Conservation (phyloP, 2,329 filamentous ascomycete genomes). For the Hymenoscyphus repandus region DNA sequence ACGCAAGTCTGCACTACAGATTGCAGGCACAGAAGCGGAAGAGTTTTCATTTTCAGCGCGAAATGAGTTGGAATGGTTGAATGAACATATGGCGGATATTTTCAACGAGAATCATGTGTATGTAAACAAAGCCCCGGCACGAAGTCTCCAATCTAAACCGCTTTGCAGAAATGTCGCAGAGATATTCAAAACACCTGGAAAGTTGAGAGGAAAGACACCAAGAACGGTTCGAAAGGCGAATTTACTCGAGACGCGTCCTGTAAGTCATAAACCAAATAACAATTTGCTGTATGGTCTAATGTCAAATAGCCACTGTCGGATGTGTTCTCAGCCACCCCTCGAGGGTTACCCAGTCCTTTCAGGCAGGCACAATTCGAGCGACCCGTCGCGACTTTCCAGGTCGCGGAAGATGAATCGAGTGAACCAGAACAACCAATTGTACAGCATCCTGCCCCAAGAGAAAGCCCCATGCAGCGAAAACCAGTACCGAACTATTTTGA, state of each 20-base stretch:
- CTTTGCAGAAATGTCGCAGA: conserved; percentile 74
- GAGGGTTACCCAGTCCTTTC: conserved; percentile 39
- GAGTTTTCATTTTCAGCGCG: conserved; percentile 89
- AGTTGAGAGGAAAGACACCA: conserved; percentile 76
- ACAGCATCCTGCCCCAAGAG: conserved; percentile 4
- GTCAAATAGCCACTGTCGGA: conserved; percentile 50
- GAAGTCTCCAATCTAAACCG: conserved; percentile 12
- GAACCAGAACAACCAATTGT: conserved; percentile 5
- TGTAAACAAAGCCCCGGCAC: conserved; percentile 35
- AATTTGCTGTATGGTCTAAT: conserved; percentile 17
- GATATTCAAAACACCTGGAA: conserved; percentile 91
- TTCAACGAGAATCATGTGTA: conserved; percentile 85
- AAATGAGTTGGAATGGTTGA: conserved; percentile 96
- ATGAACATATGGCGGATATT: conserved; percentile 96
- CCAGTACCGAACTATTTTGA: conserved; percentile 42
- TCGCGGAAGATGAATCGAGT: conserved; percentile 47
- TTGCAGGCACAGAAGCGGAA: conserved; percentile 77
- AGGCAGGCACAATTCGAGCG: conserved; percentile 33
- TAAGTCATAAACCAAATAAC: conserved; percentile 37
- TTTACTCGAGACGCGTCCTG: conserved; percentile 54
- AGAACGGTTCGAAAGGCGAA: conserved; percentile 61
- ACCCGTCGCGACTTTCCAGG: conserved; percentile 47
- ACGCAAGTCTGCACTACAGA: conserved; percentile 68
- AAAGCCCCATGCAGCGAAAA: conserved; percentile 20
- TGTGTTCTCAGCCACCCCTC: conserved; percentile 51